Conservation (phyloP, 192 early-diverging fungal genomes). For the Cetraspora pellucida region DNA sequence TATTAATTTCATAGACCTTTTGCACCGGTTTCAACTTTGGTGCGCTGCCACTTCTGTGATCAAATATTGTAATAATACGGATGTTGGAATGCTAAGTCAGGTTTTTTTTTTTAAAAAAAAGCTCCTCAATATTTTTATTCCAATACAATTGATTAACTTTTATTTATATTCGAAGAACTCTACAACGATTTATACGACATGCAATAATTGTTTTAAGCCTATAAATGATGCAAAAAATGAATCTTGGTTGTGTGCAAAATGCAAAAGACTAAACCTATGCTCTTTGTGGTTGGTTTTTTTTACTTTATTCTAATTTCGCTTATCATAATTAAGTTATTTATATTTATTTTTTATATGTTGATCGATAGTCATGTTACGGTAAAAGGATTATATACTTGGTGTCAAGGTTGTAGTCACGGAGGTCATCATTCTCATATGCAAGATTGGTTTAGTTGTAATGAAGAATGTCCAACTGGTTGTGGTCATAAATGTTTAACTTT, state of each 20-base stretch:
- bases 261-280: constrained; percentile 63
- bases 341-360: background rate
- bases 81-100: constrained; percentile 54
- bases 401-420: constrained; percentile 79
- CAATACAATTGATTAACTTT: constrained; percentile 6
- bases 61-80: constrained; percentile 50
- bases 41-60: constrained; percentile 63
- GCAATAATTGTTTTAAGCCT: constrained; percentile 68
- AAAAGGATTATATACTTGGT: constrained; percentile 76
- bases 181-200: constrained; percentile 71
- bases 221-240: constrained; percentile 50
- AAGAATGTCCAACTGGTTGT: constrained; percentile 76
- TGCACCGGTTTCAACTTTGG: constrained; percentile 75
- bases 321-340: background rate
- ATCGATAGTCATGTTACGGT: constrained; percentile 67
- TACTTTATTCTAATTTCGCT: background rate
- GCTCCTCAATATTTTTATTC: background rate
- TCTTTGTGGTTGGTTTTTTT: constrained; percentile 61
- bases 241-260: constrained; percentile 73
- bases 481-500: constrained; percentile 59
- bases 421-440: constrained; percentile 73
- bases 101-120: constrained; percentile 32
- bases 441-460: constrained; percentile 66
- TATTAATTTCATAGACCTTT: constrained; percentile 53
- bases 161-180: constrained; percentile 58